A percentile compares a stretch with the other conserved stretches of the same genome.
These are phyloP conservation scores for Nectriaceae sp. DNA, from an alignment of 2,329 filamentous ascomycete genomes.

Conservation along the genomic window DNA sequence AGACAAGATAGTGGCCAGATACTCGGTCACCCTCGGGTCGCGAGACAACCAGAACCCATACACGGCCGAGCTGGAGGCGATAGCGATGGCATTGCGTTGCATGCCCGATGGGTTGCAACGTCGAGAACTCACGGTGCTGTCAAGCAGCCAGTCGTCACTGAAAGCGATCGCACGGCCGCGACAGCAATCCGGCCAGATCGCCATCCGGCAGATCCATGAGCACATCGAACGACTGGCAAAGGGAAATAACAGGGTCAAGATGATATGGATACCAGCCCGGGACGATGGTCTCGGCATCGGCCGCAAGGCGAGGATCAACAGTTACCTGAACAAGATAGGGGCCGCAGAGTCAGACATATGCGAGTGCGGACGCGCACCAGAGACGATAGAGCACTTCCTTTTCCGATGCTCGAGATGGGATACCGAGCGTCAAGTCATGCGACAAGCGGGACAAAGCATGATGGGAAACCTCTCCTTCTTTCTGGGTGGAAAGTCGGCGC, in stretches of 20 bases:
- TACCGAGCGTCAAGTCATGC: too few species aligned
- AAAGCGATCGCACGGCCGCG: conserved; percentile 11
- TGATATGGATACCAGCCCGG: conserved; percentile 7
- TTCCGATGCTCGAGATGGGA: too few species aligned
- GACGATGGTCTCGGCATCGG: background rate
- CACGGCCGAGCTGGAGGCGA: conserved; percentile 14
- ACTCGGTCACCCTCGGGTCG: conserved; percentile 12
- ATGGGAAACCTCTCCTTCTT: too few species aligned
- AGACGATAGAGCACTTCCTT: too few species aligned
- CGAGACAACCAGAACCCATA: conserved; percentile 18
- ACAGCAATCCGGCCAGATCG: conserved; percentile 14
- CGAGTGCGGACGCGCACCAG: too few species aligned
- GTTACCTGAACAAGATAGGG: conserved; percentile 5
- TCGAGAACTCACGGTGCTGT: conserved; percentile 8
- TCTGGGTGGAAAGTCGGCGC: too few species aligned
- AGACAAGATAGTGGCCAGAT: conserved; percentile 6
- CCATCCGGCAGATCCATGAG: conserved; percentile 13
- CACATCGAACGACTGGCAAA: conserved; percentile 4
- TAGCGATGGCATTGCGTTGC: conserved; percentile 11
- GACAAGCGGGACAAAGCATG: too few species aligned
- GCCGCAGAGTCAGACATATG: too few species aligned
- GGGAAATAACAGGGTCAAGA: conserved; percentile 1
- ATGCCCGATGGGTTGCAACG: conserved; percentile 9
- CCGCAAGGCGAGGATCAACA: conserved; percentile 5
- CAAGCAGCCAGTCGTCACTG: conserved; percentile 12